Conservation (phyloP, 495 filamentous ascomycete species). For the Viridothelium virens region DNA sequence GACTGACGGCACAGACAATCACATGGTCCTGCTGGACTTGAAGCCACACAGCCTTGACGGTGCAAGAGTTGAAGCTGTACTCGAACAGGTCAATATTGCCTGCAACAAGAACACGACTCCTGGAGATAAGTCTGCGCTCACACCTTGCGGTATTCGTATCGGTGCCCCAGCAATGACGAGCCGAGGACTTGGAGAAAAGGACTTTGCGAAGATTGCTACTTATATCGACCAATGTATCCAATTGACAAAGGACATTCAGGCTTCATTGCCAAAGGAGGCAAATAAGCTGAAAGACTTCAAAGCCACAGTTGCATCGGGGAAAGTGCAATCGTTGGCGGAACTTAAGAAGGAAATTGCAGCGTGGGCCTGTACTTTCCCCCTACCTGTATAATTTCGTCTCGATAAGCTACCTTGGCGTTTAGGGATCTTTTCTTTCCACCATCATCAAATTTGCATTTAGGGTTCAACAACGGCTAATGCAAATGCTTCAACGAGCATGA, state of each 20-base stretch:
- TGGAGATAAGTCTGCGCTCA: constrained; percentile 85
- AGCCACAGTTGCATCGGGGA: constrained; percentile 56
- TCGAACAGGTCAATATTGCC: constrained; percentile 90
- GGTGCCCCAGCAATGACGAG: constrained; percentile 94
- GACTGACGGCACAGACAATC: constrained; percentile 91
- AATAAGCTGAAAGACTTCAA: constrained; percentile 99
- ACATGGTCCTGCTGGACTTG: constrained; percentile 89
- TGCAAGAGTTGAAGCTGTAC: constrained; percentile 84
- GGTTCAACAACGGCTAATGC: background rate
- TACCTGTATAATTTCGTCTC: constrained; percentile 54
- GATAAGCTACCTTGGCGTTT: background rate
- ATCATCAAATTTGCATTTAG: background rate
- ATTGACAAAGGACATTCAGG: constrained; percentile 64
- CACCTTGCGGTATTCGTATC: constrained; percentile 84
- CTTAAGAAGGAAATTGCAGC: constrained; percentile 80
- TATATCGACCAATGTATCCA: constrained; percentile 77
- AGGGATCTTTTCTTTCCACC: background rate
- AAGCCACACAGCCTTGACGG: constrained; percentile 87
- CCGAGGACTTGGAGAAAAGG: constrained; percentile 84
- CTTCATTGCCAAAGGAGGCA: constrained; percentile 78
- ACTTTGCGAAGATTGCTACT: constrained; percentile 81
- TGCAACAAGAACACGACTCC: constrained; percentile 99
- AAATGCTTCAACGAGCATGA: background rate
- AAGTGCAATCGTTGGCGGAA: constrained; percentile 67
- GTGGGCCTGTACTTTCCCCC: constrained; percentile 88